Evolutionary conservation across 345 rosid genomes (phyloP).

Genomic region (Hibiscus syriacus): DNA sequence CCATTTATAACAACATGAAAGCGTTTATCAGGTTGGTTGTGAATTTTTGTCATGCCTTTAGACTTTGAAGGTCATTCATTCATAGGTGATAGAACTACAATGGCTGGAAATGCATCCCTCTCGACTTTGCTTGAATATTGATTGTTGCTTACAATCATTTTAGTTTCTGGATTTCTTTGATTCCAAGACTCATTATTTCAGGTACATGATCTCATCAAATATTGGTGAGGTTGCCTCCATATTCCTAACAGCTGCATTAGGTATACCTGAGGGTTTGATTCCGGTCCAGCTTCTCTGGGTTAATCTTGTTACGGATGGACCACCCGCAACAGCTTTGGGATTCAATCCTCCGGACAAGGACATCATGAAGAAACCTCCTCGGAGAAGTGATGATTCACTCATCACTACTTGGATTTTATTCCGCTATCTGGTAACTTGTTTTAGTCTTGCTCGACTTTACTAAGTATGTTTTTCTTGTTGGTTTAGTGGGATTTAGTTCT

Average conservation of each 20-base stretch:
- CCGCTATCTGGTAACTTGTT: conserved; percentile 58
- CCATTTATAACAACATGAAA: conserved; percentile 69
- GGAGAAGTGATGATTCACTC: conserved; percentile 58
- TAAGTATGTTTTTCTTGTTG: not conserved
- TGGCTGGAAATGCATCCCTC: not conserved
- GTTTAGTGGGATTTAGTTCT: not conserved
- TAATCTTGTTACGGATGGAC: conserved; percentile 78
- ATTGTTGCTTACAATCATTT: not conserved
- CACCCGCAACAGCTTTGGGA: conserved; percentile 77
- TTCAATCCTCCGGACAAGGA: conserved; percentile 71
- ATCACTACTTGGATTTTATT: conserved; percentile 60
- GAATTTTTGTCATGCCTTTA: not conserved
- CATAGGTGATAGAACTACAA: not conserved
- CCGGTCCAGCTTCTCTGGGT: conserved; percentile 88
- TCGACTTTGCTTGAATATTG: not conserved
- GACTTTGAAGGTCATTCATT: not conserved
- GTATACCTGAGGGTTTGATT: conserved; percentile 71
- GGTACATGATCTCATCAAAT: conserved; percentile 84
- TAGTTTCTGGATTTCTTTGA: not conserved
- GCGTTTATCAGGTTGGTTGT: conserved; percentile 58
- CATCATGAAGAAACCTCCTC: conserved; percentile 70
- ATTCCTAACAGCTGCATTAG: conserved; percentile 67
- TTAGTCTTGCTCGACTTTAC: not conserved
- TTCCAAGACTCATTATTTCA: conserved; percentile 13
- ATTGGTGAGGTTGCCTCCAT: conserved; percentile 77